Percentiles rank a stretch among this genome's conserved stretches.
These are phyloP conservation scores for Penicillium steckii DNA, from an alignment of 495 filamentous ascomycete species.

Conservation along the genomic window DNA sequence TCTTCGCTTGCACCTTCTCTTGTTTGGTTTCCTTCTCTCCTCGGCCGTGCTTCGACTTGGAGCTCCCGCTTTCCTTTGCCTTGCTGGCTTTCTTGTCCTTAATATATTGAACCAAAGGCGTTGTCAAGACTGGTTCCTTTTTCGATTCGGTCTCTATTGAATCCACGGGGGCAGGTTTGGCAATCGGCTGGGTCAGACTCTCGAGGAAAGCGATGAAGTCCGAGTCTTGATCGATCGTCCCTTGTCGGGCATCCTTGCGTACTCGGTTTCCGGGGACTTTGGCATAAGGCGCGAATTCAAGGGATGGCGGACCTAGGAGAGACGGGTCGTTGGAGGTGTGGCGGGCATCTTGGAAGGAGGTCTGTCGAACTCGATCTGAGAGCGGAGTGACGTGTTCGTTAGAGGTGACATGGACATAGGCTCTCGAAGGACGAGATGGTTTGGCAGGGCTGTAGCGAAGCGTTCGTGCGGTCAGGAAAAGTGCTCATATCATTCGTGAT, in stretches of 20 bases:
- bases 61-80: slow-evolving; percentile 61
- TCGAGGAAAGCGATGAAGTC: slow-evolving; percentile 94
- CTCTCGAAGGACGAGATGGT: slow-evolving; percentile 71
- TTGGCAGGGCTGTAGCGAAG: slow-evolving; percentile 70
- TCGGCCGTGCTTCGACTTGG: slow-evolving; percentile 59
- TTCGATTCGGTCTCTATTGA: slow-evolving; percentile 50
- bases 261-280: slow-evolving; percentile 68
- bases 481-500: slow-evolving; percentile 4
- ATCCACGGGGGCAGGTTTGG: slow-evolving; percentile 52
- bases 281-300: slow-evolving; percentile 82
- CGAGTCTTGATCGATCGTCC: slow-evolving; percentile 91
- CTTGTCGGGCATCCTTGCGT: slow-evolving; percentile 79
- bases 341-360: slow-evolving; percentile 71
- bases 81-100: slow-evolving; percentile 88
- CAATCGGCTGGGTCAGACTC: slow-evolving; percentile 74
- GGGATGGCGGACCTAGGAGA: slow-evolving; percentile 67
- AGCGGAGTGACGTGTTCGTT: slow-evolving; percentile 59
- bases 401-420: slow-evolving; percentile 71
- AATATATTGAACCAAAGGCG: slow-evolving; percentile 86
- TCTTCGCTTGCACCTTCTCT: slow-evolving; percentile 56
- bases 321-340: slow-evolving; percentile 64
- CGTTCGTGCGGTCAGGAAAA: no score
- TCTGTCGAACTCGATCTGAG: slow-evolving; percentile 61
- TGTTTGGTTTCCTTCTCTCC: slow-evolving; percentile 58
- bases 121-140: slow-evolving; percentile 69